phyloP scores from a whole-genome alignment of 768 basidiomycete genomes.

The Asterophora parasitica region DNA sequence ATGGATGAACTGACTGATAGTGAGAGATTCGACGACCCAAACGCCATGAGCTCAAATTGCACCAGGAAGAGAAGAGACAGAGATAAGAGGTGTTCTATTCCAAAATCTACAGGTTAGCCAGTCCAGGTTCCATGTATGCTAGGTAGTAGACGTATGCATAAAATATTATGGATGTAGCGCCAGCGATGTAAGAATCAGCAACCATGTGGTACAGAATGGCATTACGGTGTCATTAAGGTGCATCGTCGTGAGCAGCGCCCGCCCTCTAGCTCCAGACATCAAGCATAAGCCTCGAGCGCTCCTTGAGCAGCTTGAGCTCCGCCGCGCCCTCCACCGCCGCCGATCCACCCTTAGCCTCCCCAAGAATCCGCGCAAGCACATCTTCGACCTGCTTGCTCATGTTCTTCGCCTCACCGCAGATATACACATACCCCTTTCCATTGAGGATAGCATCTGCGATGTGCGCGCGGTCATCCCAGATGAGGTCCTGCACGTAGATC shows the following conservation, averaged over 20 bases:
- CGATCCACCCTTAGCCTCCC: conserved; percentile 89
- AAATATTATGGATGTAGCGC: conserved; percentile 16
- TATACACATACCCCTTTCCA: conserved; percentile 95
- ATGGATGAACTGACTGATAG: no score
- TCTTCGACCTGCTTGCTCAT: conserved; percentile 98
- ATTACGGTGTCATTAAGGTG: conserved; percentile 5
- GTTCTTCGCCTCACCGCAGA: conserved; percentile 93
- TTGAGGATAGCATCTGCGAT: conserved; percentile 87
- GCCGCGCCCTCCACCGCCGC: conserved; percentile 85
- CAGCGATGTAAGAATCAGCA: conserved; percentile 9
- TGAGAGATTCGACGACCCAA: no score
- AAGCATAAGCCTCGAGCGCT: conserved; percentile 79
- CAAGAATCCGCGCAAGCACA: conserved; percentile 74
- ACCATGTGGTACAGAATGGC: conserved; percentile 3
- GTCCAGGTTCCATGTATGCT: conserved; percentile 11
- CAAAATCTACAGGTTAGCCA: conserved; percentile 13
- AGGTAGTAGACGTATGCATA: conserved; percentile 7
- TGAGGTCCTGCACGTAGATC: conserved; percentile 97
- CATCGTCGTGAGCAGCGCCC: conserved; percentile 3
- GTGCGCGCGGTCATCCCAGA: conserved; percentile 82
- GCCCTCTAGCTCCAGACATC: conserved; percentile 79
- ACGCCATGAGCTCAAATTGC: no score
- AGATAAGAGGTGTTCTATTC: conserved; percentile 8
- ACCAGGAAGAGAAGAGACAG: no score
- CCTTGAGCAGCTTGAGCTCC: conserved; percentile 93